Base-by-base conservation (phyloP, 2,329 filamentous ascomycete genomes). In the Hypoxylon sp. region DNA sequence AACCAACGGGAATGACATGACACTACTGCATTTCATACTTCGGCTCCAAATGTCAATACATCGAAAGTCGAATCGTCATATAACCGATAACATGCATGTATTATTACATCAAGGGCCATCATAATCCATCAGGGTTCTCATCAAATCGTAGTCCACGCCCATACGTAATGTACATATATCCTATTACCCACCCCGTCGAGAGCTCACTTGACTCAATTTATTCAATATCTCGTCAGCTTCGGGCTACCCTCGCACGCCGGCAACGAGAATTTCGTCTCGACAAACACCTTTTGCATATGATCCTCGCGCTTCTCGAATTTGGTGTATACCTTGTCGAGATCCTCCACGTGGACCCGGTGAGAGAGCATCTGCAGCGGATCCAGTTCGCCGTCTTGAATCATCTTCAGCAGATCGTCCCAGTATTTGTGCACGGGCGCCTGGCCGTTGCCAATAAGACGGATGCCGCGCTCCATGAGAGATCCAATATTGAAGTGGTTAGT, bases 401-500 rank as follows among this genome's bases (percentile, higher is more conserved):
- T 74, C 55, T 81, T 73, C 34, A 94, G 76, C n/a, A 95, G 76
- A 3, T 89, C 81, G 16, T 90, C 78, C 91, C 90, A 95, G 74
- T 95, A 94, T 64, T 86, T 82, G 63, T 93, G 89, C 0, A 95
- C 89, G 0, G 90, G 90, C 0, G 81, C 81, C 62, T 86, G 82
- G 1, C 82, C 82, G 62, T 84, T 84, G 12, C 83, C 82, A 31
- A 84, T 91, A 32, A 96, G 80, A 1, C 89, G 86, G 60, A 95
- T 84, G n/a, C 90, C 90, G 21, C 89, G 85, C 73, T 95, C 84
- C 90, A 95, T 95, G 9, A 95, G 67, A 0, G 89, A 86, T 7
- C 91, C 90, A 61, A 93, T 86, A 71, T 90, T 90, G 77, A 93
- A 90, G 69, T 90, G 87, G 71, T 91, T 91, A 15, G 87, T 90